These are phyloP conservation scores for Globisporangium heterothallicum DNA, from an alignment of 352 stramenopile genomes.

Conservation along the genomic window DNA sequence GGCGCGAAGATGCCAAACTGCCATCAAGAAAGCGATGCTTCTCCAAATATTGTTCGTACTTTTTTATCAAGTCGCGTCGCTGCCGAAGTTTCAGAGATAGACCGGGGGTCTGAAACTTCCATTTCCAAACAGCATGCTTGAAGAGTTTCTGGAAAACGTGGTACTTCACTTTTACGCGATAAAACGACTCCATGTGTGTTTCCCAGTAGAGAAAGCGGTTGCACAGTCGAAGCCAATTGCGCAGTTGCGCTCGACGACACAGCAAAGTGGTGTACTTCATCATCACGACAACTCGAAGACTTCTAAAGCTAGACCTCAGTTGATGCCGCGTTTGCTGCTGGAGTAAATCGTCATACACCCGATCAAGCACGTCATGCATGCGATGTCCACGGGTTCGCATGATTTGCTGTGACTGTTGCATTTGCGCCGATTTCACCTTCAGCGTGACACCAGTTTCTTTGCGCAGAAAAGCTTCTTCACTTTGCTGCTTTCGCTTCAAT, in stretches of 20 bases:
- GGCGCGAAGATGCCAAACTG: slow-evolving; percentile 21
- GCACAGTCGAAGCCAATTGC: slow-evolving; percentile 60
- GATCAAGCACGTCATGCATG: slow-evolving; percentile 59
- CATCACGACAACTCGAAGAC: slow-evolving; percentile 41
- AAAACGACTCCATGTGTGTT: slow-evolving; percentile 32
- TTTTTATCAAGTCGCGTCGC: slow-evolving; percentile 25
- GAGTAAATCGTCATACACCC: slow-evolving; percentile 48
- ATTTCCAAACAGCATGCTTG: slow-evolving; percentile 42
- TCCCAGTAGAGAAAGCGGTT: slow-evolving; percentile 51
- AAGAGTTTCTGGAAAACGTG: slow-evolving; percentile 37
- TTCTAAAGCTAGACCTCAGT: slow-evolving; percentile 53
- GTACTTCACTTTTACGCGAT: slow-evolving; percentile 33
- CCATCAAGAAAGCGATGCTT: slow-evolving; percentile 24
- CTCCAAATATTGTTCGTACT: slow-evolving; percentile 37
- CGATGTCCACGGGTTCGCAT: slow-evolving; percentile 38
- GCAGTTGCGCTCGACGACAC: slow-evolving; percentile 39
- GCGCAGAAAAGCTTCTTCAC: slow-evolving; percentile 40
- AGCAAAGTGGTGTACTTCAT: slow-evolving; percentile 36
- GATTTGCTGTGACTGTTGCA: slow-evolving; percentile 46
- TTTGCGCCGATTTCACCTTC: slow-evolving; percentile 39
- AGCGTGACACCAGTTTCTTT: slow-evolving; percentile 39
- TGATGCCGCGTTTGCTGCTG: slow-evolving; percentile 32
- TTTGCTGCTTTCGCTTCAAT: slow-evolving; percentile 28
- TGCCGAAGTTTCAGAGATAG: slow-evolving; percentile 31
- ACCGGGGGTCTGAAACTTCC: slow-evolving; percentile 38